These are phyloP conservation scores for Hypoxylon sp. DNA, from an alignment of 2,329 filamentous ascomycete species.

Conservation along the genomic window DNA sequence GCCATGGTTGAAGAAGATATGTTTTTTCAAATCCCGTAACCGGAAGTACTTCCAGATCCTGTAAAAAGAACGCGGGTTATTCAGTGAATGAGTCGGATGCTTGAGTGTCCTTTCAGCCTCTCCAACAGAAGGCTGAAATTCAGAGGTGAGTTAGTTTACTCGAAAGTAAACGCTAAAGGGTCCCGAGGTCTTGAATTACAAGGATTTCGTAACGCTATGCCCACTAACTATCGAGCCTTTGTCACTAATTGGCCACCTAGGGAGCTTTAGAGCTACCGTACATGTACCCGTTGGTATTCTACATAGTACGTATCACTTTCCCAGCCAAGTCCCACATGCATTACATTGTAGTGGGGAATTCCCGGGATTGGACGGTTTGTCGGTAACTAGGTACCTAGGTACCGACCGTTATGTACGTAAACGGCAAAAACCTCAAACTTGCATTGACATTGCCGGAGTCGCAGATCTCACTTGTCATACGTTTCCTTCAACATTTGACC, in stretches of 20 bases:
- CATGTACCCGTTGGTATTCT: background rate
- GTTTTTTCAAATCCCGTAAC: background rate
- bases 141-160: background rate
- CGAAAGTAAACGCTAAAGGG: conserved; percentile 6
- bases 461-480: conserved; percentile 38
- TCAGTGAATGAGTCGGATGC: background rate
- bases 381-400: conserved; percentile 5
- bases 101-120: conserved; percentile 14
- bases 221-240: conserved; percentile 30
- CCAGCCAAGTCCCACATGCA: background rate
- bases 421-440: conserved; percentile 33
- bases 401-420: conserved; percentile 25
- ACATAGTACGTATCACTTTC: conserved; percentile 6
- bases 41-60: background rate
- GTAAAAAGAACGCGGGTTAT: background rate
- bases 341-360: background rate
- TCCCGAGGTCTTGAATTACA: conserved; percentile 27
- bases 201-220: conserved; percentile 34
- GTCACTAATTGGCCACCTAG: conserved; percentile 27
- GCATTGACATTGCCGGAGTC: conserved; percentile 34
- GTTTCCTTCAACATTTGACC: conserved; percentile 23
- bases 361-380: conserved; percentile 10
- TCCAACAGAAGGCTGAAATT: conserved; percentile 21
- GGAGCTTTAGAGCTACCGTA: conserved; percentile 14
- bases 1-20: conserved; percentile 43